Evolutionary conservation across 139 green algal species (phyloP), one percentile per base, ranked within the genome.

Genomic region (Tetradesmus obliquus): DNA sequence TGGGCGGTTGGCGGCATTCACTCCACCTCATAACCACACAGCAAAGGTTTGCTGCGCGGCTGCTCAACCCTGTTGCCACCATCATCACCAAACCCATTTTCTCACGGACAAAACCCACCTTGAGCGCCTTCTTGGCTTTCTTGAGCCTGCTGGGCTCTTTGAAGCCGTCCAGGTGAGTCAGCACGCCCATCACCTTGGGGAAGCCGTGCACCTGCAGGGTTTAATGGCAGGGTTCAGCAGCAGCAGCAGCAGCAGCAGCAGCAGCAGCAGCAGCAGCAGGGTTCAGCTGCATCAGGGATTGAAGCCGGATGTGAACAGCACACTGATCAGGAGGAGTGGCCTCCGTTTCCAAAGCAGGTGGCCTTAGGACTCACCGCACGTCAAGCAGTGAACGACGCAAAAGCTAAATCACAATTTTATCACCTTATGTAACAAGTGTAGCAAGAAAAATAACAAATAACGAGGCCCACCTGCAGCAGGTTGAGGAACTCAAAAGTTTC

Each of bases 401-500:
- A 15, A 20, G 60, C 19, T 15, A 71, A 10, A 71, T 20, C 7
- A 71, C 60, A 66, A 71, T 20, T 45, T 45, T 45, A 45, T 45
- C 32, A 45, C 32, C 32, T 45, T 45, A 45, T 45, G 32, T 45
- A 45, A 45, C 32, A 45, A 45, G 32, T 45, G 32, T 45, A 45
- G 32, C 32, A 45, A 45, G 32, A 45, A 17, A 10, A 72, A 72
- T 22, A 72, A 22, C 15, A 76, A 3, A 24, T 76, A 24, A 76
- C 15, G 5, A 6, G 15, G 1, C 32, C 55, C 80, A 97, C 96
- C 95, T 99, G 98, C 32, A 99, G 96, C 55, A 99, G 92, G 95
- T 99, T 99, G 74, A 99, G 95, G 93, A 99, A 99, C 96, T 99
- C 98, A 92, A 99, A 99, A 2, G 98, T 99, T 92, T 99, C 98